Evolutionary conservation across 305 asterid genomes (phyloP), one percentile per base, ranked within the genome.

Genomic region (Rubia balearica): DNA sequence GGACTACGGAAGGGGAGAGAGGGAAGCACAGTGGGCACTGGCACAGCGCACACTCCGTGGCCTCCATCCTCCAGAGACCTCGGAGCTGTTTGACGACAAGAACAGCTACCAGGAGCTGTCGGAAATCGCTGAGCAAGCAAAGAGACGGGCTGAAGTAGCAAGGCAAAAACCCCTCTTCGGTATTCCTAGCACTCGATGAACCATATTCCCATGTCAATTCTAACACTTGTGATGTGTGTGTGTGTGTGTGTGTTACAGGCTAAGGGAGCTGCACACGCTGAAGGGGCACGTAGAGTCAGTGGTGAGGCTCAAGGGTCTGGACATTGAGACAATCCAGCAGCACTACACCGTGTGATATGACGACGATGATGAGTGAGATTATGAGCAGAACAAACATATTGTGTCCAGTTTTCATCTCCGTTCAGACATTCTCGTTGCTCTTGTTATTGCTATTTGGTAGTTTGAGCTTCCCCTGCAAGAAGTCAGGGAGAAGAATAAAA

Each of bases 1-100:
- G 75, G 91, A 88, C 72, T 88, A 83, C 7, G 91, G 95, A 5
- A 81, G 83, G 46, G 92, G 83, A 75, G 91, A 86, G 53, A 83
- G 96, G 59, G 95, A 91, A 71, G 97, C 96, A 16, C 95, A 89
- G 30, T 89, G 95, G 96, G 96, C 96, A 0, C 45, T 85, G 21
- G 89, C 83, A 41, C 95, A 90, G 76, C 89, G 96, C 69, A 86
- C 96, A 3, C 80, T 81, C 30, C 96, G 88, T 0, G 95, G 95
- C 22, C 90, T 90, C 64, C 96, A 82, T 48, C 77, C 89, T 2
- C 79, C 85, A 6, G 88, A 85, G 2, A 48, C 86, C 41, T 63
- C 85, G 2, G 79, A 72, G 13, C 40, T 78, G 27, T 76, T 69
- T 57, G 65, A 65, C 30, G 84, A 79, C 57, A 79, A 79, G 49